Evolutionary conservation across 169 alveolate genomes (phyloP).

Genomic region (Eimeria tenella): DNA sequence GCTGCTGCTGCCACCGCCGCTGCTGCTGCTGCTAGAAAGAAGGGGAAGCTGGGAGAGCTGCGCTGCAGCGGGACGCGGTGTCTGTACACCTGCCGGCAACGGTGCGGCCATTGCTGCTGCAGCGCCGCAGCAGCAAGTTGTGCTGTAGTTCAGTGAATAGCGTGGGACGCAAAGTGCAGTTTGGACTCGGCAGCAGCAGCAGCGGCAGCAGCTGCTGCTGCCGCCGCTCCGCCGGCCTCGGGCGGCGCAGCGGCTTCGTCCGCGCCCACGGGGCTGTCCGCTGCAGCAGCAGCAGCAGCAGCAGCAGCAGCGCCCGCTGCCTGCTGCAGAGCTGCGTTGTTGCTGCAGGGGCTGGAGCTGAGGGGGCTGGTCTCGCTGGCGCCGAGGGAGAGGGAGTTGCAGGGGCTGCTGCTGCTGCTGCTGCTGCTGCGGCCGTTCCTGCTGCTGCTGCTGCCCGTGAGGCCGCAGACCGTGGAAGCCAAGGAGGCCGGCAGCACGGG

Average conservation of each 20-base stretch:
- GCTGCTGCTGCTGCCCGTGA: constrained; percentile 62
- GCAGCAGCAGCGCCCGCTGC: not conserved
- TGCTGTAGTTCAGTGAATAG: constrained; percentile 12
- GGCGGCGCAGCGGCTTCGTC: constrained; percentile 2
- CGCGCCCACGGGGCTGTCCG: not conserved
- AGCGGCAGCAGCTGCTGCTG: constrained; percentile 18
- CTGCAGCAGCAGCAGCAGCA: not conserved
- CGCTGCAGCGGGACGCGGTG: constrained; percentile 61
- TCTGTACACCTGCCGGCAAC: constrained; percentile 36
- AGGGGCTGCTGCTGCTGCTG: constrained; percentile 68
- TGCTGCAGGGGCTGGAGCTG: constrained; percentile 40
- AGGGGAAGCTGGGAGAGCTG: not conserved
- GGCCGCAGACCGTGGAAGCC: constrained; percentile 43
- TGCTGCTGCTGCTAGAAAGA: constrained; percentile 3
- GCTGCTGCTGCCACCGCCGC: constrained; percentile 38
- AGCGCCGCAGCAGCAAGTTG: not conserved
- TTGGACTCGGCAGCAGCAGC: constrained; percentile 33
- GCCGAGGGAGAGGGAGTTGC: constrained; percentile 20
- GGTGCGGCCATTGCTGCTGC: not conserved
- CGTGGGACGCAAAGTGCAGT: constrained; percentile 50
- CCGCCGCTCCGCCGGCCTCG: not conserved
- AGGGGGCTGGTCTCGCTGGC: constrained; percentile 27
- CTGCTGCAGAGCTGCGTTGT: constrained; percentile 11
- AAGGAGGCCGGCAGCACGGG: constrained; percentile 47
- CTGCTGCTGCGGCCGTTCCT: constrained; percentile 62